Evolutionary conservation across 306 rosid genomes (phyloP).

Genomic region (Gastrolobium bilobum): DNA sequence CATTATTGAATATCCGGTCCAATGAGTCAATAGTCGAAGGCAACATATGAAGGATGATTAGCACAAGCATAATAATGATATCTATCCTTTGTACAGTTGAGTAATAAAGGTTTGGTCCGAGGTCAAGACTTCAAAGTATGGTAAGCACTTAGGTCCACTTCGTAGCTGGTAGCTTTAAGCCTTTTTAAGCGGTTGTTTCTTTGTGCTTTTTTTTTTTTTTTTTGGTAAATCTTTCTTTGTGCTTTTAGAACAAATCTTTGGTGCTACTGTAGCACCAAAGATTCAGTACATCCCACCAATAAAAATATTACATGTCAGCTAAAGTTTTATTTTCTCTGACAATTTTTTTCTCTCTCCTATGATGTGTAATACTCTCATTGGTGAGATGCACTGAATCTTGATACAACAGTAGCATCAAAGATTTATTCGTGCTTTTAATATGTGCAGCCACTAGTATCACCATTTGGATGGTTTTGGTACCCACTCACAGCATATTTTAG

Average conservation of each 20-base stretch:
- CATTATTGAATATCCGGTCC: conserved; percentile 55
- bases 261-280: too few relatives aligned
- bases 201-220: conserved; percentile 50
- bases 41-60: conserved; percentile 53
- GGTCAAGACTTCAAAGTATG: conserved; percentile 42
- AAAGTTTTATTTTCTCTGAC: too few relatives aligned
- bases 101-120: conserved; percentile 37
- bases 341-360: too few relatives aligned
- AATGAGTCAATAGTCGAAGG: conserved; percentile 45
- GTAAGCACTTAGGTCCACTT: conserved; percentile 56
- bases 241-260: too few relatives aligned
- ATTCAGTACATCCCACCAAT: too few relatives aligned
- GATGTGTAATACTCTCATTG: too few relatives aligned
- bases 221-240: too few relatives aligned
- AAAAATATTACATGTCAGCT: too few relatives aligned
- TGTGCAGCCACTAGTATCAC: conserved; percentile 47
- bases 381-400: too few relatives aligned
- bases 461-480: conserved; percentile 27
- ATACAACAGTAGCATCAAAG: too few relatives aligned
- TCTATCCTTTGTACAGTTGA: not conserved
- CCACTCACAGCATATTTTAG: conserved; percentile 43
- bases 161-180: conserved; percentile 40
- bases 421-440: conserved; percentile 49
- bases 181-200: conserved; percentile 45
- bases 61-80: conserved; percentile 43